Base-by-base conservation (phyloP, 225 moss, liverwort and hornwort species). In the Thuidium tamariscinum region DNA sequence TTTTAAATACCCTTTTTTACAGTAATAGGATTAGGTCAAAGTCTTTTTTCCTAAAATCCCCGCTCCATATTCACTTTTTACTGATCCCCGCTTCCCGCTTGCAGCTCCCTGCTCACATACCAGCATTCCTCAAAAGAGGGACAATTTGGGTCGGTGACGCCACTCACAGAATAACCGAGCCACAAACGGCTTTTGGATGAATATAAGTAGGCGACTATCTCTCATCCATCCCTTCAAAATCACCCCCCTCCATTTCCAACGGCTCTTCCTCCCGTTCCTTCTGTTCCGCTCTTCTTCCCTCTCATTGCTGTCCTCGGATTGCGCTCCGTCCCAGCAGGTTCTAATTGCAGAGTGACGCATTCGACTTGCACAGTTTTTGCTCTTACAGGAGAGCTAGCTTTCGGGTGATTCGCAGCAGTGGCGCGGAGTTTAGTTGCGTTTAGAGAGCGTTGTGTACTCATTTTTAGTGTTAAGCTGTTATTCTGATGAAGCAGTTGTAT, bases 151-250 rank as follows among this genome's bases (percentile, higher is more conserved):
- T 56, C 56, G 37, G 55, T 15, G 75, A 75, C 21, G 4, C 17
- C 17, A 10, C 7, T 12, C 32, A 49, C 13, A 76, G 75, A 25
- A 36, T 8, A 51, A 8, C 13, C 34, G 4, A n/a, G 13, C 5
- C 36, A 3, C 2, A 8, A 54, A 13, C 54, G 54, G 25, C 6
- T 37, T 25, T 56, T 77, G 26, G 56, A 77, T 77, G 77, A 56
- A 37, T 23, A 16, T 1, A 11, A 11, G 17, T 39, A 16, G 27
- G 27, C n/a, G 56, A 39, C 37, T 27, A 11, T 0, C 0, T 36
- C 1, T 77, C 77, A 39, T 77, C 39, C 77, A 77, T 77, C 77
- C 26, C 1, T 25, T 26, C 10, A 55, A 37, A n/a, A 26, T 54
- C 56, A 26, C 2, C 26, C 26, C 23, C 37, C 16, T 6, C 36